Evolutionary conservation across 768 basidiomycete species (phyloP).

Genomic region (Lactarius sanguifluus): DNA sequence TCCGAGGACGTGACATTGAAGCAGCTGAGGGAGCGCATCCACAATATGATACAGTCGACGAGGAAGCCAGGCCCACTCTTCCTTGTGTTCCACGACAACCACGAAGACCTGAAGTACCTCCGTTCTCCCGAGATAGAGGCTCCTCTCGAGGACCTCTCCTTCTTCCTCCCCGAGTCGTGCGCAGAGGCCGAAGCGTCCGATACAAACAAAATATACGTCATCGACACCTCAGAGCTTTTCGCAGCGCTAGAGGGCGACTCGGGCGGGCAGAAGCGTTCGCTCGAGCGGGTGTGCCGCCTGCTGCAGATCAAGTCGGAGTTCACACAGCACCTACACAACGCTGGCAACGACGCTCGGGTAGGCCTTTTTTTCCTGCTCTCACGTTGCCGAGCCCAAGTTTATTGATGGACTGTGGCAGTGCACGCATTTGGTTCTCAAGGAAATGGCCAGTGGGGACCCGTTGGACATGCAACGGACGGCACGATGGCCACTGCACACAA

Average conservation of each 20-base stretch:
- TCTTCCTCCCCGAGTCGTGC: conserved; percentile 54
- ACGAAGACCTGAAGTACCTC: conserved; percentile 77
- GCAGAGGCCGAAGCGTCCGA: conserved; percentile 37
- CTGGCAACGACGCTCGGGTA: conserved; percentile 84
- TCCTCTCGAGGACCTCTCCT: conserved; percentile 50
- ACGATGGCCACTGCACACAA: conserved; percentile 69
- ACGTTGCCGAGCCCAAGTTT: background rate
- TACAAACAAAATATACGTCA: conserved; percentile 54
- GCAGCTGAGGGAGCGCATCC: conserved; percentile 53
- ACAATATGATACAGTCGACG: conserved; percentile 44
- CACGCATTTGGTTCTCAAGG: conserved; percentile 61
- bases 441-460: conserved; percentile 73
- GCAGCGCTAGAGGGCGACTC: conserved; percentile 67
- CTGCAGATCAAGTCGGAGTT: conserved; percentile 48
- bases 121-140: conserved; percentile 51
- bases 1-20: conserved; percentile 54
- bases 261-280: conserved; percentile 48
- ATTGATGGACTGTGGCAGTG: conserved; percentile 46
- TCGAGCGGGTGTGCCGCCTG: conserved; percentile 63
- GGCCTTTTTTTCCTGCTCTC: conserved; percentile 26
- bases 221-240: conserved; percentile 78
- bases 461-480: conserved; percentile 75
- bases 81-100: conserved; percentile 78
- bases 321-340: conserved; percentile 68
- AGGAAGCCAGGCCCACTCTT: conserved; percentile 58